Conservation (phyloP, 805 yeast species). For the Deakozyma indianensis region DNA sequence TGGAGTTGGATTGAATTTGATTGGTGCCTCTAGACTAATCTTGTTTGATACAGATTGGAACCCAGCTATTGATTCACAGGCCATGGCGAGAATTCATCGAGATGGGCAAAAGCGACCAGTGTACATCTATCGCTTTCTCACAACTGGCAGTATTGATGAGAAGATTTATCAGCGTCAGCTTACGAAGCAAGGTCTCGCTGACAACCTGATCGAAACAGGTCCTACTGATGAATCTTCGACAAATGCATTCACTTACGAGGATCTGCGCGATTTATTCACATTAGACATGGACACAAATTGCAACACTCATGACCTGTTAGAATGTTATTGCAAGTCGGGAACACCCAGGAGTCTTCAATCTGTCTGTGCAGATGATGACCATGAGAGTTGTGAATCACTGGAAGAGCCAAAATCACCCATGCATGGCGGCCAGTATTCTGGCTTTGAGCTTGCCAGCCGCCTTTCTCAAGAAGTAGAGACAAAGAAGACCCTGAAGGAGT, state of each 20-base stretch:
- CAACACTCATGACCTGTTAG: slow-evolving; percentile 67
- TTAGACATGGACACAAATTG: slow-evolving; percentile 34
- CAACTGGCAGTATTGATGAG: slow-evolving; percentile 80
- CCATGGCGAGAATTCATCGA: slow-evolving; percentile 89
- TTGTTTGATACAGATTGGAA: slow-evolving; percentile 95
- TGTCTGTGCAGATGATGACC: background rate
- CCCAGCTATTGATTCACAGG: slow-evolving; percentile 83
- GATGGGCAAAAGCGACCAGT: slow-evolving; percentile 82
- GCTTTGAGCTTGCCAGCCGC: background rate
- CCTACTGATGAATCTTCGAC: slow-evolving; percentile 17
- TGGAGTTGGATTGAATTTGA: slow-evolving; percentile 79
- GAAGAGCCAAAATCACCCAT: background rate
- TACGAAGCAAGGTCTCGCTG: slow-evolving; percentile 67
- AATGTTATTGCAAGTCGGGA: slow-evolving; percentile 20
- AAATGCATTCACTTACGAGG: slow-evolving; percentile 51
- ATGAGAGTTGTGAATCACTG: background rate
- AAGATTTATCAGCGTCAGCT: slow-evolving; percentile 86
- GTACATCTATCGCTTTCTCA: slow-evolving; percentile 64
- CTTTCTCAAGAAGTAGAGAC: background rate
- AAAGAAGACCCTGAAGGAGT: background rate
- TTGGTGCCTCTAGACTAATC: slow-evolving; percentile 79
- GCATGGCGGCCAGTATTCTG: background rate
- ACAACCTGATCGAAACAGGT: slow-evolving; percentile 40
- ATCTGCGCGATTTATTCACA: slow-evolving; percentile 62
- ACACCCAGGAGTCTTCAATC: slow-evolving; percentile 2